Base-by-base conservation (phyloP, 495 filamentous ascomycete species). In the Hyaloscypha bicolor region DNA sequence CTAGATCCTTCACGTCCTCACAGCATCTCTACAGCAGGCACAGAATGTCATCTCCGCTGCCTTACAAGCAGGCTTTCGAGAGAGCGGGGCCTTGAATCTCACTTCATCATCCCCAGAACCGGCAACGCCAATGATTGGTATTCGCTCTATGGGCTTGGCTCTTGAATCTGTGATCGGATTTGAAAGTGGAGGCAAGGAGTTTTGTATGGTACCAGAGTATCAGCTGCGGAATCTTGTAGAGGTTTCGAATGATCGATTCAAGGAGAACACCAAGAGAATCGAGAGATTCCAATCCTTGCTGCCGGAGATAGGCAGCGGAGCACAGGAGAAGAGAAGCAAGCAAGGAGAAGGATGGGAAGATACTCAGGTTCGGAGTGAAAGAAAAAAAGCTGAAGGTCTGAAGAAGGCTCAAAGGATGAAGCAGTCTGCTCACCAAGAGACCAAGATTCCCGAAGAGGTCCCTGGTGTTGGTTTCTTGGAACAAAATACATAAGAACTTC, bases 1-100 rank as follows among this genome's bases (percentile, higher is more conserved):
- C 19, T 69, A 96, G 93, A 97, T 97, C 70, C 85, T 98, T 4
- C 94, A 98, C 69, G 82, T 98, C 53, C 82, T 94, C 71, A 86
- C 93, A 0, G 86, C 91, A 5, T 92, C 89, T 2, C 82, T 87
- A 0, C 75, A 85, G 57, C 85, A 91, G 69, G 93, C 94, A 3
- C 88, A 95, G 52, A 74, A 81, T 9, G 82, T 94, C 8, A 80
- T 96, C 35, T 81, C 85, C 14, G 90, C 90, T 14, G 94, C 90
- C 4, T 80, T 95, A 6, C 85, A 87, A 63, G 88, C 92, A 11
- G 94, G 93, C 0, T 97, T 97, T 74, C 87, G 94, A 55, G 94
- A 98, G 79, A 93, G 90, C 62, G 94, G 94, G n/a, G 85, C 86
- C 6, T 72, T 88, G 57, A 85, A 80, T 66, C 69, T 83, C 6